Evolutionary conservation across 257 asterid species (phyloP), one percentile per base, ranked within the genome.

Genomic region (Hygrophila difformis): DNA sequence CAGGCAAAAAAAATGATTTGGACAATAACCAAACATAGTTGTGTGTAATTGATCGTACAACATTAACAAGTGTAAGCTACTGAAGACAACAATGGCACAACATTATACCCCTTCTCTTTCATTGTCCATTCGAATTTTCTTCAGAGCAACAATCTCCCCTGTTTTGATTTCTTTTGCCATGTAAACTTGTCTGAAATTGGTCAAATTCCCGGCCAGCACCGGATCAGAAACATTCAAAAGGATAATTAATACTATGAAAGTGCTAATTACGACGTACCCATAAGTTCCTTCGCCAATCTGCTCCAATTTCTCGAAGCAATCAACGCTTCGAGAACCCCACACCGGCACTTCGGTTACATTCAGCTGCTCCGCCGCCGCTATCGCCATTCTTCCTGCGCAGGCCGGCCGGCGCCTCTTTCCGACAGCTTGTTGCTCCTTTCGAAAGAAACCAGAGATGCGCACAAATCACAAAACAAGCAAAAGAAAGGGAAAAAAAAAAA

Each of bases 241-340:
- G 31, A 26, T 26, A 26, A 8, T 8, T 26, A 26, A 3, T 8
- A 5, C 7, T 5, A 3, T 26, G 8, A 26, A 26, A 26, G 1
- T 26, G 4, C 31, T 26, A 26, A 5, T 26, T 8, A 26, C 8
- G 4, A 8, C 31, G 8, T 71, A 84, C 95, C 95, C 95, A 64
- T 85, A 85, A 59, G 95, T 85, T 60, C 95, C 95, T 73, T 84
- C 95, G 21, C 95, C 95, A 67, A 84, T 84, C 66, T 81, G 95
- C 73, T 84, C 95, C 72, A 84, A 73, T 69, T 84, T 84, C 74
- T 84, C 95, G 56, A 84, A 84, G 73, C 93, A 81, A 40, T 84
- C 95, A 23, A 84, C 91, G 39, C 87, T 81, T 51, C 95, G 65
- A 13, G 95, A 85, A 56, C 95, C 93, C 93, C 93, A 85, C 0